Evolutionary conservation across 805 yeast species (phyloP), one percentile per base, ranked within the genome.

Genomic region (Grigorovia humatica): DNA sequence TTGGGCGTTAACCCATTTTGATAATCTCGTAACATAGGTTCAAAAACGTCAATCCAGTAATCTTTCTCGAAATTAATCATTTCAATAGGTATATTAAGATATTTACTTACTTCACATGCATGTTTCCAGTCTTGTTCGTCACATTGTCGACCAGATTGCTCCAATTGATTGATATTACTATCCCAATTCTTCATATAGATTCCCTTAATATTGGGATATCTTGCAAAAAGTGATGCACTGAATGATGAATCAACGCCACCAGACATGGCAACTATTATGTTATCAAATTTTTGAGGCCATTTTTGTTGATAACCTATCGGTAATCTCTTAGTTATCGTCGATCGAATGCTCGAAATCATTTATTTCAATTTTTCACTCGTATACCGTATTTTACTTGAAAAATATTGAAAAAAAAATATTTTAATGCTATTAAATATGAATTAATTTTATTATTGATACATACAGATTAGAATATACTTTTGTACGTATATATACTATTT

Each of bases 241-340:
- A 90, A 88, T 1, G 96, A 84, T 0, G 97, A 90, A 67, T 93
- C 99, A 0, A 93, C 98, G 0, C 99, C 99, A 0, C 96, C 86
- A 1, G 96, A 88, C 96, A 93, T 87, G 8, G 98, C 96, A 5
- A 93, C 80, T 19, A 85, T 70, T 20, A 91, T 77, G 50, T 76
- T 79, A 59, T 87, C 96, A 35, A 73, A 65, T 9, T 56, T 56
- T 0, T 58, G 55, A 0, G 91, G 91, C 18, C 18, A 35, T 15
- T 9, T 29, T 27, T 51, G 54, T 35, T 20, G 42, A 18, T 19
- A 48, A 1, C 52, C 48, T 2, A 13, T 13, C 5, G 53, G 48
- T 17, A 52, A 8, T 35, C 57, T 40, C 17, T 48, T 19, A 41
- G 12, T 23, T 47, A 43, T 7, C 11, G 19, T 18, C 11, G 42